Percentiles rank a stretch among this genome's conserved stretches.
These are phyloP conservation scores for Ceratocystis papillata DNA, from an alignment of 2,329 filamentous ascomycete genomes.

Conservation along the genomic window DNA sequence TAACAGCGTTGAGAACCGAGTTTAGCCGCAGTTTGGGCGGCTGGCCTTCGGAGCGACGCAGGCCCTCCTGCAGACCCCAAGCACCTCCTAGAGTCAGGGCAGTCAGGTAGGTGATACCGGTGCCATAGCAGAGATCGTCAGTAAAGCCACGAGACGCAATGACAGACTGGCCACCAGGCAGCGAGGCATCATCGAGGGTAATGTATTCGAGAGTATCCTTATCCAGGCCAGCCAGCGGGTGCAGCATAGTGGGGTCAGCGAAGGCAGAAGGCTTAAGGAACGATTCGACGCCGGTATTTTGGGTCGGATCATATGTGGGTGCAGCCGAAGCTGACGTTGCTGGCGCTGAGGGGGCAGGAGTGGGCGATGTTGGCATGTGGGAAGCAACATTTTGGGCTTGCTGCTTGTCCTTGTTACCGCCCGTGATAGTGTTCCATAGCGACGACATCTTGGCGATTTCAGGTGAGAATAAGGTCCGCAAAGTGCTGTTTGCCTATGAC, in stretches of 20 bases:
- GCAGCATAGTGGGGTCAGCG: slow-evolving; percentile 77
- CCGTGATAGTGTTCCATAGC: slow-evolving; percentile 52
- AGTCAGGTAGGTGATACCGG: slow-evolving; percentile 85
- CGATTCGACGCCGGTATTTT: slow-evolving; percentile 69
- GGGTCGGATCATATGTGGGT: slow-evolving; percentile 57
- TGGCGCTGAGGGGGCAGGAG: slow-evolving; percentile 33
- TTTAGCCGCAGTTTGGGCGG: slow-evolving; percentile 89
- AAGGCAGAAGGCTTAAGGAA: slow-evolving; percentile 70
- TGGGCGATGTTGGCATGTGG: slow-evolving; percentile 19
- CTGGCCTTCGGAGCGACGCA: slow-evolving; percentile 63
- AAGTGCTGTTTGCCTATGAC: background rate
- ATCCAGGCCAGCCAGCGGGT: slow-evolving; percentile 87
- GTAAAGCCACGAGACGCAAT: slow-evolving; percentile 94
- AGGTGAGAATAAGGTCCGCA: slow-evolving; percentile 8
- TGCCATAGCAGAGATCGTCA: slow-evolving; percentile 95
- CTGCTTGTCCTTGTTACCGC: slow-evolving; percentile 41
- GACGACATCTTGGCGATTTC: slow-evolving; percentile 39
- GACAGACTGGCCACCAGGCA: slow-evolving; percentile 75
- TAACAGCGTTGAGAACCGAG: slow-evolving; percentile 88
- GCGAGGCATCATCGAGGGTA: slow-evolving; percentile 77
- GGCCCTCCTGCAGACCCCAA: slow-evolving; percentile 85
- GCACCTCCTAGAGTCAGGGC: slow-evolving; percentile 75
- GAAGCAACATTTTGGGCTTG: slow-evolving; percentile 33
- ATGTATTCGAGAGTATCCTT: slow-evolving; percentile 91
- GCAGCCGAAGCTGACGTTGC: slow-evolving; percentile 43